phyloP scores from a whole-genome alignment of 2,329 filamentous ascomycete genomes.

The Bipolaris zeicola region DNA sequence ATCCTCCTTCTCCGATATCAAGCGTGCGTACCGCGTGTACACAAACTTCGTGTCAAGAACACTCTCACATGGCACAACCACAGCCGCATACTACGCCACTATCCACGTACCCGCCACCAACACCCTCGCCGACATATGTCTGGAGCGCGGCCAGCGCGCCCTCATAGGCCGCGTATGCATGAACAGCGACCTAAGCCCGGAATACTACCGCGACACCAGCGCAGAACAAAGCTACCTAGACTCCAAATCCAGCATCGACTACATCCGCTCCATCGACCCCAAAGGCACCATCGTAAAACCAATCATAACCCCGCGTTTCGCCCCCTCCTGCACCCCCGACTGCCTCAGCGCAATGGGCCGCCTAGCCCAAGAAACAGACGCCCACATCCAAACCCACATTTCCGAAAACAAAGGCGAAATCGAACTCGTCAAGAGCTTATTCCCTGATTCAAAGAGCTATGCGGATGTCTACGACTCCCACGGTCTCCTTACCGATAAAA shows the following conservation, averaged over 20 bases:
- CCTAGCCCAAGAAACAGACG: slow-evolving; percentile 65
- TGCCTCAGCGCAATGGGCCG: slow-evolving; percentile 68
- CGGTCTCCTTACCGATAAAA: slow-evolving; percentile 71
- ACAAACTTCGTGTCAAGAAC: slow-evolving; percentile 77
- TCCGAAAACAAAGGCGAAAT: slow-evolving; percentile 81
- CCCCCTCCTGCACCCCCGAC: slow-evolving; percentile 58
- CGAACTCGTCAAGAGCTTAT: slow-evolving; percentile 73
- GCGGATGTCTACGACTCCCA: slow-evolving; percentile 77
- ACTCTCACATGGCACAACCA: slow-evolving; percentile 88
- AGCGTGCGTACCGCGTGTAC: slow-evolving; percentile 73
- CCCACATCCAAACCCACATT: slow-evolving; percentile 87
- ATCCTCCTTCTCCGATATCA: slow-evolving; percentile 68
- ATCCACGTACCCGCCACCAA: slow-evolving; percentile 88
- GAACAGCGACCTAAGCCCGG: slow-evolving; percentile 73
- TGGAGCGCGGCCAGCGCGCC: slow-evolving; percentile 80
- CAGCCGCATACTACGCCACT: slow-evolving; percentile 93
- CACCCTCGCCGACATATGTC: slow-evolving; percentile 82
- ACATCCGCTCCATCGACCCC: slow-evolving; percentile 72
- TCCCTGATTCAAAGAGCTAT: slow-evolving; percentile 66
- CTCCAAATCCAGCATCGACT: slow-evolving; percentile 53
- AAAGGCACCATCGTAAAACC: slow-evolving; percentile 69
- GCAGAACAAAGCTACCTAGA: slow-evolving; percentile 64
- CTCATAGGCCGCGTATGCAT: slow-evolving; percentile 96
- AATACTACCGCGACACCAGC: slow-evolving; percentile 78
- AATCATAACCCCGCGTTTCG: slow-evolving; percentile 75